Base-by-base conservation (phyloP, 2,329 filamentous ascomycete species). In the Acarospora socialis region DNA sequence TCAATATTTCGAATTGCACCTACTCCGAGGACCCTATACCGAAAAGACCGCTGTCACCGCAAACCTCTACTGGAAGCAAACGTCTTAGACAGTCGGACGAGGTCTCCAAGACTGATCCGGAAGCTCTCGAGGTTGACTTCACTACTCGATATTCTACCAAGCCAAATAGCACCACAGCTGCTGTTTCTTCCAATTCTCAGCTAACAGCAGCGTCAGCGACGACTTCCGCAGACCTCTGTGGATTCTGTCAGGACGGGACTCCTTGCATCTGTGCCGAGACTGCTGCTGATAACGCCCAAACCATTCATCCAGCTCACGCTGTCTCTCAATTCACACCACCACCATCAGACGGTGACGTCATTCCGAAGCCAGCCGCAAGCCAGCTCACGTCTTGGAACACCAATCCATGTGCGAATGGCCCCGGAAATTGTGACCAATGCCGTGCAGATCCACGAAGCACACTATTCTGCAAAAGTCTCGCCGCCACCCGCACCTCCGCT, bases 261-360 rank as follows among this genome's bases (percentile, higher is more conserved):
- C 81, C 81, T 45, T 90, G 81, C 48, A 73, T 84, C 42, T 90
- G 81, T 53, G 81, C 80, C 15, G 81, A 86, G 42, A 62, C 66
- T 55, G 57, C 59, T 3, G 58, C 58, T 5, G 60, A 61, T 36
- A 52, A 53, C 41, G 52, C 53, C 62, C 36, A 63, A 57, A 10
- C 29, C 7, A 22, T 7, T 13, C 12, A 27, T 27, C n/a, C 21
- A 5, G n/a, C 6, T 8, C 16, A 27, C 28, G 13, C 40, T 26
- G 43, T 61, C 27, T 57, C 57, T 5, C 57, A 61, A 33, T 63
- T 64, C 41, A 68, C 65, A 2, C 64, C 65, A 3, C 64, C 65
- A 17, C 63, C 63, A 12, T 67, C 65, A 2, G 64, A 67, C 33
- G 56, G 60, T 3, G 77, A 81, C 42, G 66, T 68, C 20, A 70